phyloP scores from a whole-genome alignment of 2,329 filamentous ascomycete genomes.

The Blumeriella jaapii region DNA sequence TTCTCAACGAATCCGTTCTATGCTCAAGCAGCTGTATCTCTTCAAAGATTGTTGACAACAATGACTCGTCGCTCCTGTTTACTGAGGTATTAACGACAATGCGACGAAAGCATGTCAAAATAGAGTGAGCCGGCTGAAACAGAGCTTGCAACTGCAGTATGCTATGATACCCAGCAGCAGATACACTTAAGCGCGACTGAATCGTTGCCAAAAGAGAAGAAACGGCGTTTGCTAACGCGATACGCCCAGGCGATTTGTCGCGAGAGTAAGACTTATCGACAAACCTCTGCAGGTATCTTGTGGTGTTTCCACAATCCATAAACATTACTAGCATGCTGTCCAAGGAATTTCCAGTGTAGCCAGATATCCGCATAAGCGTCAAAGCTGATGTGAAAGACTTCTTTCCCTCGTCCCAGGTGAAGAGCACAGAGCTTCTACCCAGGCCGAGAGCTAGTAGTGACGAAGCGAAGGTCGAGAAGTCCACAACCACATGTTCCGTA shows the following conservation, averaged over 20 bases:
- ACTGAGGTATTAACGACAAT: constrained; percentile 20
- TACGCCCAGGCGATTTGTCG: constrained; percentile 21
- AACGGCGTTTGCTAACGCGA: constrained; percentile 29
- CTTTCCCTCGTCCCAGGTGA: constrained; percentile 44
- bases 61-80: constrained; percentile 43
- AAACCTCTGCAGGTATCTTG: constrained; percentile 23
- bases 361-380: constrained; percentile 38
- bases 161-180: constrained; percentile 19
- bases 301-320: constrained; percentile 28
- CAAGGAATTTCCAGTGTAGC: constrained; percentile 38
- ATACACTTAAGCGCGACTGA: constrained; percentile 23
- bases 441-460: constrained; percentile 56
- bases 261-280: constrained; percentile 22
- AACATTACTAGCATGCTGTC: constrained; percentile 31
- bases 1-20: constrained; percentile 46
- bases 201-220: constrained; percentile 27
- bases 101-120: constrained; percentile 25
- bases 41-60: constrained; percentile 50
- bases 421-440: constrained; percentile 62
- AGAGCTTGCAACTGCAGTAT: constrained; percentile 26
- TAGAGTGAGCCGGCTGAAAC: constrained; percentile 23
- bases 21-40: constrained; percentile 54
- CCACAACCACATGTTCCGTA: constrained; percentile 33
- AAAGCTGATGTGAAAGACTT: constrained; percentile 40
- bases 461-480: constrained; percentile 37